phyloP scores from a whole-genome alignment of 345 rosid genomes.

The Arabis hirsuta region DNA sequence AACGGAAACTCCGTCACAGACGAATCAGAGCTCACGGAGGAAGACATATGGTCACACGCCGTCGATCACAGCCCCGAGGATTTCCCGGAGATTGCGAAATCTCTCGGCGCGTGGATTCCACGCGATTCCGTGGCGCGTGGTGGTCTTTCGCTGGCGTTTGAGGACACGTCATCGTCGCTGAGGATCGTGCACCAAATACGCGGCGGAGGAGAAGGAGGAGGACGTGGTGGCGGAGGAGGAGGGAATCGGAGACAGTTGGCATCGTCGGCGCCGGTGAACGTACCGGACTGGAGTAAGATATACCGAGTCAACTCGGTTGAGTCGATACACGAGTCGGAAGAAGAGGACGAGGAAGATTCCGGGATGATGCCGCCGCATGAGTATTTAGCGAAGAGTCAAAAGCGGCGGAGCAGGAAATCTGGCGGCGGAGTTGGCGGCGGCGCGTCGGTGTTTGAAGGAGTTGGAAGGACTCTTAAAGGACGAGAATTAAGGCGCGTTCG shows the following conservation, averaged over 20 bases:
- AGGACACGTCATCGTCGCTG: conserved; percentile 53
- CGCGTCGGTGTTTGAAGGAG: conserved; percentile 85
- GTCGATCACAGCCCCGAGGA: conserved; percentile 47
- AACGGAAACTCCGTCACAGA: conserved; percentile 42
- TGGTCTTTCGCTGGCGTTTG: conserved; percentile 75
- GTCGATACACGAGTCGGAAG: conserved; percentile 75
- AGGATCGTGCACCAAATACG: conserved; percentile 83
- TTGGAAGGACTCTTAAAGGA: conserved; percentile 91
- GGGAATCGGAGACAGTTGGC: conserved; percentile 30
- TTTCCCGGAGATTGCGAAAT: conserved; percentile 21
- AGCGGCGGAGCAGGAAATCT: conserved; percentile 54
- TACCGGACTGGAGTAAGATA: conserved; percentile 95
- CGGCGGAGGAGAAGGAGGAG: conserved; percentile 43
- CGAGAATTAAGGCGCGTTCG: conserved; percentile 92
- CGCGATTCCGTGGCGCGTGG: conserved; percentile 51
- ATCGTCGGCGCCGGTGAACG: conserved; percentile 85
- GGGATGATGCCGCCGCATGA: conserved; percentile 96
- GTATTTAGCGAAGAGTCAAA: conserved; percentile 74
- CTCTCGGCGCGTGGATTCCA: conserved; percentile 49
- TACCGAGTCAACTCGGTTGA: conserved; percentile 78
- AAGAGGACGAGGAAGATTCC: conserved; percentile 59
- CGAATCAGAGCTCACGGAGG: conserved; percentile 71
- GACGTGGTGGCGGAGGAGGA: conserved; percentile 15
- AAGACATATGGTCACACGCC: conserved; percentile 82
- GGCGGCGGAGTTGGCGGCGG: conserved; percentile 50